These are phyloP conservation scores for Pythium phragmiticola DNA, from an alignment of 352 stramenopile genomes.

Conservation along the genomic window DNA sequence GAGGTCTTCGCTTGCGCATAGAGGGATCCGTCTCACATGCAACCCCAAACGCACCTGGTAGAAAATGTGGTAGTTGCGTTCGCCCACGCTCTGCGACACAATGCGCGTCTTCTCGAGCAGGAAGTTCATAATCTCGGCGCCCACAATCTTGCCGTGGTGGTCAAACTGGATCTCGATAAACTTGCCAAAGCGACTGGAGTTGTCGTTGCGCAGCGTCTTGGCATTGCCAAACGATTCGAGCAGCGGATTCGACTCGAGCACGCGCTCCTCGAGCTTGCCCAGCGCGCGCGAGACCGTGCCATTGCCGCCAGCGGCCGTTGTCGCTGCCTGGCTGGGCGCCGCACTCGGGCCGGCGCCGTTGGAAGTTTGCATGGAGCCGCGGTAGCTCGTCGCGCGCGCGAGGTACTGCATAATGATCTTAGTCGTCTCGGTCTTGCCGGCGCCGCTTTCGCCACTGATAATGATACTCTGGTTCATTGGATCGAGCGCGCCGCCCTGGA, in stretches of 20 bases:
- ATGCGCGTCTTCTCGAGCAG: slow-evolving; percentile 91
- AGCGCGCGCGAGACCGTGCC: slow-evolving; percentile 84
- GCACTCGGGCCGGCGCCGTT: slow-evolving; percentile 38
- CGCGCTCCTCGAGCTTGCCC: slow-evolving; percentile 82
- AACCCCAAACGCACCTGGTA: slow-evolving; percentile 78
- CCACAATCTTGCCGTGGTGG: slow-evolving; percentile 89
- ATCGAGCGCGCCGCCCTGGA: slow-evolving; percentile 75
- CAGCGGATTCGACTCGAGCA: slow-evolving; percentile 87
- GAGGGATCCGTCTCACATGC: background rate
- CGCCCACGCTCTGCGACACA: slow-evolving; percentile 85
- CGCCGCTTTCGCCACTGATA: slow-evolving; percentile 90
- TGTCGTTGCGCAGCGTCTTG: slow-evolving; percentile 97
- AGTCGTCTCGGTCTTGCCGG: slow-evolving; percentile 90
- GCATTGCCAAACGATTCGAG: slow-evolving; percentile 91
- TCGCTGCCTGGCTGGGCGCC: slow-evolving; percentile 38
- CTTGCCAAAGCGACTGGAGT: slow-evolving; percentile 96
- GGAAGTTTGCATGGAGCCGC: slow-evolving; percentile 46
- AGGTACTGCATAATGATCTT: slow-evolving; percentile 93
- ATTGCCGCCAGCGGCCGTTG: background rate
- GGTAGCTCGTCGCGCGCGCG: slow-evolving; percentile 73
- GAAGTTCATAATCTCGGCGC: slow-evolving; percentile 90
- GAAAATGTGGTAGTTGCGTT: slow-evolving; percentile 98
- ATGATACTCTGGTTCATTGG: slow-evolving; percentile 91
- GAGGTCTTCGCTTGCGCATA: background rate
- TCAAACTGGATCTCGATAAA: slow-evolving; percentile 98